phyloP scores from a whole-genome alignment of 257 asterid genomes.

The Solanum chiquidenum region DNA sequence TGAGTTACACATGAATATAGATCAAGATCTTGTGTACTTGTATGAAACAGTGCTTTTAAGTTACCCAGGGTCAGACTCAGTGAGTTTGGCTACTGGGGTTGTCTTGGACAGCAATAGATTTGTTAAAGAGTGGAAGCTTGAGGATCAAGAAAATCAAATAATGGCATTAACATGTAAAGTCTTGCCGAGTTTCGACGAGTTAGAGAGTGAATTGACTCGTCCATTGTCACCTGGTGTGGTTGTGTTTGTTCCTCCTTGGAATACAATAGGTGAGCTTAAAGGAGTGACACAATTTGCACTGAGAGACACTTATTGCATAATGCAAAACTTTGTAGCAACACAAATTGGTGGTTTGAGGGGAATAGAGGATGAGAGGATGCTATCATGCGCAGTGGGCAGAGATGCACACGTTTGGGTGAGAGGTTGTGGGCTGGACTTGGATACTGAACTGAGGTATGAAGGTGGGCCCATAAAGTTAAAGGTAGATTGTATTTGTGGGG shows the following conservation, averaged over 20 bases:
- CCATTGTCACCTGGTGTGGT: conserved; percentile 60
- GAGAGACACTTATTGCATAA: conserved; percentile 59
- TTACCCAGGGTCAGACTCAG: conserved; percentile 16
- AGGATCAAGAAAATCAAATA: not conserved
- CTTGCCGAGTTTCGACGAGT: conserved; percentile 68
- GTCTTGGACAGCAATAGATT: conserved; percentile 36
- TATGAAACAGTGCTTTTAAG: conserved; percentile 33
- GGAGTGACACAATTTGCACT: conserved; percentile 47
- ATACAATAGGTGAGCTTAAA: conserved; percentile 43
- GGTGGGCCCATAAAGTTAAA: conserved; percentile 25
- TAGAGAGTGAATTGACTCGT: conserved; percentile 43
- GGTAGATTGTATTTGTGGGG: conserved; percentile 13
- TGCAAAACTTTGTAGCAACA: conserved; percentile 50
- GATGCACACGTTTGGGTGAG: conserved; percentile 62
- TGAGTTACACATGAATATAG: conserved; percentile 18
- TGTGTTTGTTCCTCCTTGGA: conserved; percentile 37
- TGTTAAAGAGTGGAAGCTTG: conserved; percentile 40
- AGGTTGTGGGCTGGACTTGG: conserved; percentile 53
- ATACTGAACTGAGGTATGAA: conserved; percentile 47
- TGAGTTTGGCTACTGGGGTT: conserved; percentile 13
- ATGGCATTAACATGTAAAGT: conserved; percentile 49
- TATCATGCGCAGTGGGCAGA: conserved; percentile 17
- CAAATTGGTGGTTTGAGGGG: conserved; percentile 64
- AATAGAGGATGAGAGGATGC: conserved; percentile 35
- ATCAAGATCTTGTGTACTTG: conserved; percentile 36